A percentile compares a stretch with the other conserved stretches of the same genome.
These are phyloP conservation scores for Saccharum hybrid DNA, from an alignment of 202 grass and related monocot genomes.

Conservation along the genomic window DNA sequence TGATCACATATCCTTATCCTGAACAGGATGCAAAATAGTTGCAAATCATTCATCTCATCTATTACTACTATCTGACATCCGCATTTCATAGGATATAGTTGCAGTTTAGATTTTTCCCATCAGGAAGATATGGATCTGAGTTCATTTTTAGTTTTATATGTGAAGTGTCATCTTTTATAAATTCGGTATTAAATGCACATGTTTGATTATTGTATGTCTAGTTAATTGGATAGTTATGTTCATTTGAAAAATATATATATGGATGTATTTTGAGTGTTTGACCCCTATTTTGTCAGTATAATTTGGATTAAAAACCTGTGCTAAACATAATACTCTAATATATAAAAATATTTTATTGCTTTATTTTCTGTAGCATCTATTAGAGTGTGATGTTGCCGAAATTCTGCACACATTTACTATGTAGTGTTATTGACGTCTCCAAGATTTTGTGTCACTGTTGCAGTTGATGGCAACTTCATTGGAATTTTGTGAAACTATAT, in stretches of 20 bases:
- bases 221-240: neutral
- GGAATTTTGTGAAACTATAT: neutral
- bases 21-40: neutral
- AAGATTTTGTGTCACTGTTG: neutral
- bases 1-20: neutral
- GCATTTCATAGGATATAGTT: neutral
- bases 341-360: neutral
- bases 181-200: neutral
- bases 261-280: neutral
- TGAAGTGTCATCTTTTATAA: neutral
- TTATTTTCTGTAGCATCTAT: conserved; percentile 7
- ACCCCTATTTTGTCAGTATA: neutral
- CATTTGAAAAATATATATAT: neutral
- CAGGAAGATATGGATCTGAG: neutral
- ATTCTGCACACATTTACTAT: neutral
- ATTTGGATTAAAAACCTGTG: conserved; percentile 1
- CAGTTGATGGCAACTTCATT: conserved; percentile 5
- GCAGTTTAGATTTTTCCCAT: neutral
- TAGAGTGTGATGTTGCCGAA: conserved; percentile 17
- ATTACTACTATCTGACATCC: neutral
- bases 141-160: neutral
- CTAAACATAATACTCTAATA: neutral
- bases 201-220: neutral
- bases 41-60: neutral
- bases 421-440: neutral